These are phyloP conservation scores for Verticillium zaregamsianum DNA, from an alignment of 2,329 filamentous ascomycete species.

Conservation along the genomic window DNA sequence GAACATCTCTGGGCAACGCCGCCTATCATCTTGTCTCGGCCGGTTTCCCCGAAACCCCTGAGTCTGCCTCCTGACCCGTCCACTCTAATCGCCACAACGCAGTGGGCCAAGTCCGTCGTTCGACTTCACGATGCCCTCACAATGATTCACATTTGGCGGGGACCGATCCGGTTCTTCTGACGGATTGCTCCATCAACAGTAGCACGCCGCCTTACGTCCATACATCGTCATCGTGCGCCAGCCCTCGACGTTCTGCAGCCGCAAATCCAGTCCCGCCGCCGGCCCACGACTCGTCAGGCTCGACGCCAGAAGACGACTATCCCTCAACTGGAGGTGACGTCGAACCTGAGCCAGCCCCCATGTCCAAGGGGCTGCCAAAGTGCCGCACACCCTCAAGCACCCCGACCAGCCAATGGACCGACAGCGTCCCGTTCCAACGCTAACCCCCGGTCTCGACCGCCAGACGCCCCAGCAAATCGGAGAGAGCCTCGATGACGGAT, in stretches of 20 bases:
- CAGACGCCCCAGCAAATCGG: not conserved
- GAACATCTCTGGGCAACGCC: not conserved
- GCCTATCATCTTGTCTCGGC: not conserved
- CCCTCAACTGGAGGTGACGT: not conserved
- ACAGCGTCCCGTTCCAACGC: not conserved
- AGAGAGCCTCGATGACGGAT: not conserved
- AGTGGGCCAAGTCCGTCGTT: not conserved
- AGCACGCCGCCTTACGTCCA: not conserved
- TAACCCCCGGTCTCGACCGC: not conserved
- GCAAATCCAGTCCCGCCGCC: not conserved
- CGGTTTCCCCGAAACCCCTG: not conserved
- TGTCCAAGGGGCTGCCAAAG: not conserved
- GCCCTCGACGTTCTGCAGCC: not conserved
- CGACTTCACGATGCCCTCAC: not conserved
- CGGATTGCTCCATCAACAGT: not conserved
- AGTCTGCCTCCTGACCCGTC: not conserved
- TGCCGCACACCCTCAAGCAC: not conserved
- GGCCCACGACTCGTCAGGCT: not conserved
- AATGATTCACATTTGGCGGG: not conserved
- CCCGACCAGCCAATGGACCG: not conserved
- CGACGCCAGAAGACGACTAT: not conserved
- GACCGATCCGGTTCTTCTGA: not conserved
- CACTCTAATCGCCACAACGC: not conserved
- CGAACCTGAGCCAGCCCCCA: not conserved
- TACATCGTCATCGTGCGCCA: not conserved